Conservation (phyloP, 148 eudicot genomes). For the Diospyros lotus region DNA sequence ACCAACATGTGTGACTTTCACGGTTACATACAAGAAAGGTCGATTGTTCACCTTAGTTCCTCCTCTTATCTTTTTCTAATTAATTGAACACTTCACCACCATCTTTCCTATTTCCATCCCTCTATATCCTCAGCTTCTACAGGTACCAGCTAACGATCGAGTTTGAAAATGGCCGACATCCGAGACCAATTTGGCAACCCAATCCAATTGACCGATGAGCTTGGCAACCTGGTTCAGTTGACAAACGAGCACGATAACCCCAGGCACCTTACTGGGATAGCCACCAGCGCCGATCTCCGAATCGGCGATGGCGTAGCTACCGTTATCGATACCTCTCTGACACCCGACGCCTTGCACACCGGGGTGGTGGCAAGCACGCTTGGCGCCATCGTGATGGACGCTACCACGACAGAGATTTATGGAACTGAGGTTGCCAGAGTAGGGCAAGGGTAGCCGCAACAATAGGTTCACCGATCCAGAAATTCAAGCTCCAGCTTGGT, state of each 20-base stretch:
- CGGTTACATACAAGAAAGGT: not conserved
- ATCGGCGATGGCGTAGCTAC: not conserved
- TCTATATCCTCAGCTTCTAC: not conserved
- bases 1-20: conserved; percentile 1
- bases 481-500: conserved; percentile 56
- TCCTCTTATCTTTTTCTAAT: no score
- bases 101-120: not conserved
- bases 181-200: conserved; percentile 65
- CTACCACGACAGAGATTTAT: no score
- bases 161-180: conserved; percentile 51
- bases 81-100: not conserved
- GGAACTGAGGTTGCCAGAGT: not conserved
- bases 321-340: not conserved
- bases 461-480: conserved; percentile 28
- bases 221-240: conserved; percentile 58
- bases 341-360: not conserved
- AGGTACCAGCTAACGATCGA: not conserved
- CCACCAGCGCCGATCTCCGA: conserved; percentile 17
- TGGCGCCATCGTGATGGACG: no score
- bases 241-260: conserved; percentile 78
- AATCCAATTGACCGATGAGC: conserved; percentile 58
- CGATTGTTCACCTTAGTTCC: no score
- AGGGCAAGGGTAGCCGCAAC: conserved; percentile 16
- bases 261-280: conserved; percentile 60
- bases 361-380: no score